These are phyloP conservation scores for Halenospora varia DNA, from an alignment of 495 filamentous ascomycete species.

Conservation along the genomic window DNA sequence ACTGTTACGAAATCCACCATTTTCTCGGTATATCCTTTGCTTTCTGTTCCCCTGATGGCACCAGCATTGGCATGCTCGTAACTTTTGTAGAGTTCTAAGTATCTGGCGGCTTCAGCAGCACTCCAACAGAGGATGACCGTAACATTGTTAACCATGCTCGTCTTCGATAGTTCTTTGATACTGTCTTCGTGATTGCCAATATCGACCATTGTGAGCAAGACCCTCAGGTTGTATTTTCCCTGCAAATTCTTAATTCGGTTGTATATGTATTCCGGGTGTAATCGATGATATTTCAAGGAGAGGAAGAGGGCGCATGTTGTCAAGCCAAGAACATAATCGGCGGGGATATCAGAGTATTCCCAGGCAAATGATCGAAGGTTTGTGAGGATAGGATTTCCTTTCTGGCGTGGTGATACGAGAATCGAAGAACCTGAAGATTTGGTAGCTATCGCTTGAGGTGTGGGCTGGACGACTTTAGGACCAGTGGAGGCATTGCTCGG, in stretches of 20 bases:
- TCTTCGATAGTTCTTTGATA: slow-evolving; percentile 25
- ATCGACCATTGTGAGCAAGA: slow-evolving; percentile 88
- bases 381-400: slow-evolving; percentile 90
- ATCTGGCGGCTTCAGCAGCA: slow-evolving; percentile 85
- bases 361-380: slow-evolving; percentile 79
- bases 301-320: slow-evolving; percentile 93
- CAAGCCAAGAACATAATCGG: slow-evolving; percentile 83
- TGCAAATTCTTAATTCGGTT: slow-evolving; percentile 76
- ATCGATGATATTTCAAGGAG: slow-evolving; percentile 92
- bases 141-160: slow-evolving; percentile 73
- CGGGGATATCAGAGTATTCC: slow-evolving; percentile 94
- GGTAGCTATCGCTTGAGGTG: slow-evolving; percentile 70
- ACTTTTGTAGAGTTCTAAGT: slow-evolving; percentile 89
- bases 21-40: slow-evolving; percentile 76
- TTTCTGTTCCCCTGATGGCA: slow-evolving; percentile 77
- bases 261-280: slow-evolving; percentile 98
- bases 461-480: slow-evolving; percentile 75
- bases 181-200: slow-evolving; percentile 79
- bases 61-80: slow-evolving; percentile 81
- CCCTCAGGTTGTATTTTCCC: slow-evolving; percentile 76
- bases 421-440: slow-evolving; percentile 72
- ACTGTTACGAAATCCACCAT: slow-evolving; percentile 92
- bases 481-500: slow-evolving; percentile 23
- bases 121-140: slow-evolving; percentile 93
- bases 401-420: slow-evolving; percentile 78